Evolutionary conservation across 2,329 filamentous ascomycete genomes (phyloP).

Genomic region (Botrytis fabae): DNA sequence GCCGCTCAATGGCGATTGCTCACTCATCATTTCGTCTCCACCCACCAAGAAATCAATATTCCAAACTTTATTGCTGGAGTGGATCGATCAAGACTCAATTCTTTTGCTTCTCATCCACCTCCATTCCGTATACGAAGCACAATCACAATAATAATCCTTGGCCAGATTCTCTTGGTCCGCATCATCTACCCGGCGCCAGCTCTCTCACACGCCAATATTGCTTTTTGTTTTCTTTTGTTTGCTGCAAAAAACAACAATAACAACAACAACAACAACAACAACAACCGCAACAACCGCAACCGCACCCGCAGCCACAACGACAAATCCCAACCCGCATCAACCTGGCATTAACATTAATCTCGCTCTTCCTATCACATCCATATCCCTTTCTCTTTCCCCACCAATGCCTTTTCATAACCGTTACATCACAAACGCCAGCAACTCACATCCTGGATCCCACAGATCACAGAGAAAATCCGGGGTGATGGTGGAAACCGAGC

Average conservation of each 20-base stretch:
- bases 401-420: background rate
- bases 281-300: no score
- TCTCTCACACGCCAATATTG: background rate
- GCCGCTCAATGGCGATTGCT: background rate
- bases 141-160: background rate
- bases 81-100: background rate
- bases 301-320: background rate
- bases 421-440: background rate
- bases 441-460: background rate
- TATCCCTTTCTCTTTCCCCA: background rate
- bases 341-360: background rate
- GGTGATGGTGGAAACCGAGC: background rate
- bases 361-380: background rate
- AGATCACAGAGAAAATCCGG: slow-evolving; percentile 1
- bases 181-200: background rate
- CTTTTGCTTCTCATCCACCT: background rate
- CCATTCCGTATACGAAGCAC: background rate
- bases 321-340: background rate
- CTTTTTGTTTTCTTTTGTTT: background rate
- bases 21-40: background rate
- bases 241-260: background rate
- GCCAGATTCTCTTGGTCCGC: background rate
- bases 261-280: no score
- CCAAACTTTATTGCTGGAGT: background rate
- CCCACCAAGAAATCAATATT: slow-evolving; percentile 8